Evolutionary conservation across 805 yeast species (phyloP), one percentile per base, ranked within the genome.

Genomic region (Metschnikowia baotianmanensis): DNA sequence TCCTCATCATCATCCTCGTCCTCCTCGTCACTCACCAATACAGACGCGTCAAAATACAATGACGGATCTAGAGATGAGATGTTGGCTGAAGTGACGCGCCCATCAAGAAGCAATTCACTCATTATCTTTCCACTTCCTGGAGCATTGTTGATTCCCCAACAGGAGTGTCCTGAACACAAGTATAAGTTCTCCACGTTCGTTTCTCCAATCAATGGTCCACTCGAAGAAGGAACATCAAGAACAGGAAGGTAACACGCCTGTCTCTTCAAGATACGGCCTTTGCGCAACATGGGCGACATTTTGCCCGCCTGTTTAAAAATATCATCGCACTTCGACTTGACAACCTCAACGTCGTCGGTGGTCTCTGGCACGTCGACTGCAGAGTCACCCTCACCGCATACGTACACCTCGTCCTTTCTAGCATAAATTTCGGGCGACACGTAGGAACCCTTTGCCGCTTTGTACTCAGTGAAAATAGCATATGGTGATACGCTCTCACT

Each of bases 81-180:
- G 58, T 85, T 87, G 19, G 96, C 93, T 44, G 87, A 77, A 26
- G 64, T 71, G 7, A 84, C 83, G 49, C 77, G 79, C 10, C 97
- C 98, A 36, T 91, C 97, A 32, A 91, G 62, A 33, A 91, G 62
- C 40, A 91, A 56, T 64, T 91, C 98, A 48, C 96, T 81, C 82
- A 91, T 76, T 27, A 93, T 74, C 57, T 87, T 80, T n/a, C 99
- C 99, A 0, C 97, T 90, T 4, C 86, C 97, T 1, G 97, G 97
- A 0, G 96, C 96, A 62, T 93, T 91, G 66, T 91, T 93, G 48
- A 91, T 93, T 17, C 99, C 99, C 99, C 99, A 91, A 65, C 98
- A 93, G 12, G 96, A 85, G 63, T 91, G 99, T 0, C 98, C 99
- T 12, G 91, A 78, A 2, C 96, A 96, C 41, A 91, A 62, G 53